Percentiles rank a stretch among this genome's conserved stretches.
Evolutionary conservation across 345 rosid genomes (phyloP).

Genomic region (Gossypium thurberi): DNA sequence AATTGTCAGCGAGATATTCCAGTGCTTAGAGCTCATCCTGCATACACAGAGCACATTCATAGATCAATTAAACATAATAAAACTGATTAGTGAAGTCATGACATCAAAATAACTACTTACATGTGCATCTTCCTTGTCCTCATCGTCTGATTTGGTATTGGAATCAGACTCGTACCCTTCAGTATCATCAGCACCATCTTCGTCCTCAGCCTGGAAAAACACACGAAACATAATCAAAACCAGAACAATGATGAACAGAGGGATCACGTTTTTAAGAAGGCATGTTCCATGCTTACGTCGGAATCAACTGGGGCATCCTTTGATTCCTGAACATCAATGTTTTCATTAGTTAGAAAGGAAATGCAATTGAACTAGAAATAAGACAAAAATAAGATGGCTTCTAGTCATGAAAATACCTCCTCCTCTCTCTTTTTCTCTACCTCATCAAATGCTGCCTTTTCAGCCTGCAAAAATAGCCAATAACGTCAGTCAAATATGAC

Average conservation of each 20-base stretch:
- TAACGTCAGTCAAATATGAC: slow-evolving; percentile 14
- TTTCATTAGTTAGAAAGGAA: neutral
- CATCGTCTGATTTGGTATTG: neutral
- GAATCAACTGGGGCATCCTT: slow-evolving; percentile 57
- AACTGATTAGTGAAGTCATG: neutral
- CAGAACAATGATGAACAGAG: neutral
- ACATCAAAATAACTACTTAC: neutral
- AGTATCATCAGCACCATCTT: neutral
- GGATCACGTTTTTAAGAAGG: neutral
- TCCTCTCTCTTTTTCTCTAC: slow-evolving; percentile 77
- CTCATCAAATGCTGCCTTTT: slow-evolving; percentile 92
- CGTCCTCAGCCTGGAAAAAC: neutral
- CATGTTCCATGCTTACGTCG: slow-evolving; percentile 47
- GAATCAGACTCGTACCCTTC: neutral
- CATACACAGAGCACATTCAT: neutral
- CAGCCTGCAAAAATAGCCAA: slow-evolving; percentile 49
- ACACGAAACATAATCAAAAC: neutral
- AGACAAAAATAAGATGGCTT: neutral
- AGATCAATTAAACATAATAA: neutral
- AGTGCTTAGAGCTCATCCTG: slow-evolving; percentile 3
- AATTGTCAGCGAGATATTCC: neutral
- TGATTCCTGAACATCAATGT: slow-evolving; percentile 44
- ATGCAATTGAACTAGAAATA: neutral
- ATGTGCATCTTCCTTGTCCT: neutral
- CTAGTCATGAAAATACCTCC: slow-evolving; percentile 44